These are phyloP conservation scores for Aspergillus sp. DNA, from an alignment of 2,329 filamentous ascomycete genomes.

Conservation along the genomic window DNA sequence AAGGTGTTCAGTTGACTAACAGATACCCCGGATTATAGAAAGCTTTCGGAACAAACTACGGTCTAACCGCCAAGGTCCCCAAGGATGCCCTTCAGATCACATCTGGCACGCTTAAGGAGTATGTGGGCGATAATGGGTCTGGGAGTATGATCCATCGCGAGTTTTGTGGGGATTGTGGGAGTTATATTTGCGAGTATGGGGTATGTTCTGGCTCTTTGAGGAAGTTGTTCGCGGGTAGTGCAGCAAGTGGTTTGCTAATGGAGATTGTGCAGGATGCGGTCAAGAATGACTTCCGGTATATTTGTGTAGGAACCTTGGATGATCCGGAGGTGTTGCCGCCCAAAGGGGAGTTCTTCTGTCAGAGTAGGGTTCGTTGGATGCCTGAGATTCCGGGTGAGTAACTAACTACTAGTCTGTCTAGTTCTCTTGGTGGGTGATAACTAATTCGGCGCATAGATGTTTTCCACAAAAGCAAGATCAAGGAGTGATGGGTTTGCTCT, in stretches of 20 bases:
- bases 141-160: conserved; percentile 52
- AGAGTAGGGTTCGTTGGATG: conserved; percentile 53
- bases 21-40: conserved; percentile 35
- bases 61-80: conserved; percentile 55
- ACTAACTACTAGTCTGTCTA: not conserved
- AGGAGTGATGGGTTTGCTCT: conserved; percentile 35
- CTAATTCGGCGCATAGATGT: conserved; percentile 35
- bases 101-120: conserved; percentile 44
- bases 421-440: not conserved
- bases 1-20: not conserved
- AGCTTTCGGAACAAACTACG: conserved; percentile 55
- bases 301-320: conserved; percentile 55
- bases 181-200: conserved; percentile 56
- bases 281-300: conserved; percentile 43
- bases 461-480: conserved; percentile 51
- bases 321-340: conserved; percentile 52
- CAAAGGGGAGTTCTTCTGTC: conserved; percentile 60
- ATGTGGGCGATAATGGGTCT: conserved; percentile 55
- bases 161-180: conserved; percentile 57
- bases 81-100: conserved; percentile 47
- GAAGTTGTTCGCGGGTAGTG: too few relatives aligned
- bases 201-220: conserved; percentile 32
- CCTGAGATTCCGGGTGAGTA: conserved; percentile 49
- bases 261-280: conserved; percentile 26
- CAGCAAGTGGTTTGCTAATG: too few relatives aligned